A percentile compares a stretch with the other conserved stretches of the same genome.
Evolutionary conservation across 2,329 filamentous ascomycete genomes (phyloP).

Genomic region (Nothophaeocryptopus gaeumannii): DNA sequence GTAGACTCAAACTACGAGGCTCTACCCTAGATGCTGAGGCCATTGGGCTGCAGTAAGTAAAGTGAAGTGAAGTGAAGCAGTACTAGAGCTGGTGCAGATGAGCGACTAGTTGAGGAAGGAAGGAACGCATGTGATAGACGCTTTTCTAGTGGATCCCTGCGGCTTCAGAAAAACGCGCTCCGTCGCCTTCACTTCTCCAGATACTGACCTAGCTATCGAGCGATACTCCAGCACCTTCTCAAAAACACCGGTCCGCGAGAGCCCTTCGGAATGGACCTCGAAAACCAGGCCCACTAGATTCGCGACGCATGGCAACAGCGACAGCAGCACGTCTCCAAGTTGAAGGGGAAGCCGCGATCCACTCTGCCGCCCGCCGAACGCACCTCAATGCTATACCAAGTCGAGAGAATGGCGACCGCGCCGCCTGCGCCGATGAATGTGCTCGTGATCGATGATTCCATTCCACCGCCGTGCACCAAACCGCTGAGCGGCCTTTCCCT

Average conservation of each 20-base stretch:
- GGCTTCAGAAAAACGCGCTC: no score
- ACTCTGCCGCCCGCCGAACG: neutral
- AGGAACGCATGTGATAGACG: no score
- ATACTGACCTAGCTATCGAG: no score
- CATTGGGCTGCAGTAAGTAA: neutral
- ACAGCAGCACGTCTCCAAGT: neutral
- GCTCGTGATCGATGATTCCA: neutral
- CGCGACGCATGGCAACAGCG: neutral
- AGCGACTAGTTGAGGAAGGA: neutral
- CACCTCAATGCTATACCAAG: no score
- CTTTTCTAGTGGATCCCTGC: no score
- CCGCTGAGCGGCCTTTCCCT: neutral
- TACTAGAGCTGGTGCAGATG: neutral
- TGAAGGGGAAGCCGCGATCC: constrained; percentile 6
- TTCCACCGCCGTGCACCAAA: constrained; percentile 1
- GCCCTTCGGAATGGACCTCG: no score
- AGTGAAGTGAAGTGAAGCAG: neutral
- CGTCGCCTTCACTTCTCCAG: no score
- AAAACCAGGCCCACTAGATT: neutral
- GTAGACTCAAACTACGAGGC: no score
- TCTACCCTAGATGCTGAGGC: no score
- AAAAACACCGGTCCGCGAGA: no score
- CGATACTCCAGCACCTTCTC: no score
- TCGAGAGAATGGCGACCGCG: no score
- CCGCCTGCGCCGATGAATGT: neutral